Evolutionary conservation across 768 basidiomycete genomes (phyloP), one percentile per base, ranked within the genome.

Genomic region (Termitomyces sp.): DNA sequence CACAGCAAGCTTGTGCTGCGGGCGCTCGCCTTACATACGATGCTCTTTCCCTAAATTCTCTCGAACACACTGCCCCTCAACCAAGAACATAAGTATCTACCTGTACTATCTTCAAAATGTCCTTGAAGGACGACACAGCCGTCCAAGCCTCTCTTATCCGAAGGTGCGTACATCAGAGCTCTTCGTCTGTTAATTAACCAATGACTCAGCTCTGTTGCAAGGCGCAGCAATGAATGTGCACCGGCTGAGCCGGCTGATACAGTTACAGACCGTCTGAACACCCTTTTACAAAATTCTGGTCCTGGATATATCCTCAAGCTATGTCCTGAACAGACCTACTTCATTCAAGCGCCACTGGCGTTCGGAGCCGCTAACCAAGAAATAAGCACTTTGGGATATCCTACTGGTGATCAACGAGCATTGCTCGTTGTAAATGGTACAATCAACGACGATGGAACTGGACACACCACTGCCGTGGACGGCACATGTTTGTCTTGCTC

Each of bases 361-460:
- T 92, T 92, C 66, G 78, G 85, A 0, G 81, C 85, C 11, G 77
- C 82, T 0, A 77, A 86, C 66, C 88, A 95, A 73, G 93, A 94
- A 73, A 93, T 95, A 51, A 90, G 85, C 65, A 95, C 93, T 0
- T 66, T 79, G 6, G 91, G 90, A 15, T 89, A 92, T 63, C 93
- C 93, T 0, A 84, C 80, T 0, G 90, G 80, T 25, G 76, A 81
- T 57, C 77, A 79, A 10, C 80, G 93, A 61, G 93, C 93, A 5
- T 84, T 80, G 3, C 79, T 95, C 15, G 78, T 87, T 40, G 88
- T 94, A 10, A 74, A 74, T 64, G 93, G 92, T 1, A 79, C 87
- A 11, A 81, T 86, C 17, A 52, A 43, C 0, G 64, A 70, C 14
- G 82, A 88, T 67, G 86, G 86, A 9, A 72, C 77, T 37, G 87